phyloP scores from a whole-genome alignment of 495 filamentous ascomycete genomes.

The Penicillium roqueforti region DNA sequence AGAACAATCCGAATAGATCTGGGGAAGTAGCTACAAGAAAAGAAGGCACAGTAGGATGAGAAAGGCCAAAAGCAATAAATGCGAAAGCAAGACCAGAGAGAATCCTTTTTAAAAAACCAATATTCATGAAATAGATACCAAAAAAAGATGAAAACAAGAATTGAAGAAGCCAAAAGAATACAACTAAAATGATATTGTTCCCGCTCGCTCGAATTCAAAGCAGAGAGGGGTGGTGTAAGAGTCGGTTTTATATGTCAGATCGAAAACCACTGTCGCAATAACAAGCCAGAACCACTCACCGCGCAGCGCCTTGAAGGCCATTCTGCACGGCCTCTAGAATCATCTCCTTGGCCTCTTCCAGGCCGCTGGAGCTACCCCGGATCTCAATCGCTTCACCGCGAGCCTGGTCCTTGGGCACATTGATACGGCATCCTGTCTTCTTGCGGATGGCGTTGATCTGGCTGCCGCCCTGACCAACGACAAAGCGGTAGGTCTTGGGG shows the following conservation, averaged over 20 bases:
- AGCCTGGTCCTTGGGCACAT: slow-evolving; percentile 76
- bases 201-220: slow-evolving; percentile 8
- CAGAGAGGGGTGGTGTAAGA: slow-evolving; percentile 1
- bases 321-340: slow-evolving; percentile 74
- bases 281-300: slow-evolving; percentile 8
- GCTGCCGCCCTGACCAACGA: slow-evolving; percentile 84
- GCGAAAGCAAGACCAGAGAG: slow-evolving; percentile 4
- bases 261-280: not conserved
- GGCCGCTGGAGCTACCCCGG: slow-evolving; percentile 67
- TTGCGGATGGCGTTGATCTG: slow-evolving; percentile 90
- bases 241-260: slow-evolving; percentile 1
- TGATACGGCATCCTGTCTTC: slow-evolving; percentile 87
- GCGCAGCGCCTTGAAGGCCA: slow-evolving; percentile 30
- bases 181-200: slow-evolving; percentile 1
- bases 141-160: slow-evolving; percentile 8
- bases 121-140: slow-evolving; percentile 10
- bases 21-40: not conserved
- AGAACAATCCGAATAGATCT: not conserved
- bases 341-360: slow-evolving; percentile 83
- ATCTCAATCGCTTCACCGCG: slow-evolving; percentile 85
- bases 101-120: slow-evolving; percentile 11
- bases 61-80: not conserved
- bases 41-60: not conserved
- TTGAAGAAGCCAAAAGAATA: not conserved
- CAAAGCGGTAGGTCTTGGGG: slow-evolving; percentile 79